phyloP scores from a whole-genome alignment of 352 stramenopile species.

The Aphanomyces astaci region DNA sequence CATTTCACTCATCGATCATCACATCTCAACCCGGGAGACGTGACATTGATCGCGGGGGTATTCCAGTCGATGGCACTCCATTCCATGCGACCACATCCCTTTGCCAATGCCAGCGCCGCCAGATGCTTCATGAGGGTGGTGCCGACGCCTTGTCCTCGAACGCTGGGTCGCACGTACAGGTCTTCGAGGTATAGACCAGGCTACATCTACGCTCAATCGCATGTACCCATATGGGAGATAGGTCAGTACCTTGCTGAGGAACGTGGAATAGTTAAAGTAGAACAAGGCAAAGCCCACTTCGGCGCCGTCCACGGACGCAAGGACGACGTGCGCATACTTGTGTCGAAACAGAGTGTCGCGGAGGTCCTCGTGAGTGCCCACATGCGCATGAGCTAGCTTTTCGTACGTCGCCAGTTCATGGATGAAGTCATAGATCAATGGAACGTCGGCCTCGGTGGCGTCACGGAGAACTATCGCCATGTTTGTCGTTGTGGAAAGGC shows the following conservation, averaged over 20 bases:
- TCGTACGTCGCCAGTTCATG: constrained; percentile 6
- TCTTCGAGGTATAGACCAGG: constrained; percentile 12
- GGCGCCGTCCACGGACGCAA: constrained; percentile 2
- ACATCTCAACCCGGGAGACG: too few species aligned
- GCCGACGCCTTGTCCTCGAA: not conserved
- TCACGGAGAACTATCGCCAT: not conserved
- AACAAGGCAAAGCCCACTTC: constrained; percentile 2
- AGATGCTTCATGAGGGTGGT: constrained; percentile 12
- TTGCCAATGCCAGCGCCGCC: not conserved
- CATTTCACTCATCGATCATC: too few species aligned
- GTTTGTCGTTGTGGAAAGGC: too few species aligned
- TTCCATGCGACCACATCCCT: constrained; percentile 3
- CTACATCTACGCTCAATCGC: too few species aligned
- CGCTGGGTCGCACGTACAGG: not conserved
- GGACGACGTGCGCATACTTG: constrained; percentile 3
- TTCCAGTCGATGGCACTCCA: constrained; percentile 12
- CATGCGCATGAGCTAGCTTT: constrained; percentile 6
- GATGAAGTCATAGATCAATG: constrained; percentile 5
- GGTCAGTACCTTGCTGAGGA: not conserved
- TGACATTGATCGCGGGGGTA: constrained; percentile 1
- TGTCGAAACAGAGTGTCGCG: not conserved
- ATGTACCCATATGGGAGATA: too few species aligned
- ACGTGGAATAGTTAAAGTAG: constrained; percentile 11
- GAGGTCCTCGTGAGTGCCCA: constrained; percentile 2
- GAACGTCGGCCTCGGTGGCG: not conserved